Evolutionary conservation across 2,329 filamentous ascomycete species (phyloP), one percentile per base, ranked within the genome.

Genomic region (Exophiala xenobiotica): DNA sequence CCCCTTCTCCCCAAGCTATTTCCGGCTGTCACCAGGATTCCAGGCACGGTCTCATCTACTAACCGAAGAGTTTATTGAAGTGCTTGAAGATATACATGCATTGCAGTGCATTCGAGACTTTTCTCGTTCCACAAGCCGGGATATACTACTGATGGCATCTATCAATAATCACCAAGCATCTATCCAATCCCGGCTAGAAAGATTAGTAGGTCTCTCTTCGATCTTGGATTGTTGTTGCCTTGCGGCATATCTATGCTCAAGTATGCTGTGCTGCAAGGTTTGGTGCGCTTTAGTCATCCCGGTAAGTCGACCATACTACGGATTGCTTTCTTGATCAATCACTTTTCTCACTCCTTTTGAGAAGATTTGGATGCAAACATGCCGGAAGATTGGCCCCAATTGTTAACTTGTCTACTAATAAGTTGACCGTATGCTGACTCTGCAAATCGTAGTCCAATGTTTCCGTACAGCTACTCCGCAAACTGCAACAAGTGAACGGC

Each of bases 161-260:
- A 65, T 75, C 19, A 64, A 75, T 31, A 70, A 71, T 26, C 72
- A 74, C 6, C 64, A 64, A 27, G 73, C 72, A 31, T 74, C 67
- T 2, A 70, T 75, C 9, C 72, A 75, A 29, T 74, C 72, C 0
- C 64, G 70, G 24, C 59, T 75, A 0, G 61, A 61, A 2, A 37
- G 42, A 6, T 53, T 72, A 2, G 51, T 54, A 3, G 58, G 56
- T 7, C 2, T 11, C 0, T 67, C 61, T 0, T 33, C 59, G 1
- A 16, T 70, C 4, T 48, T 58, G 1, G 63, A 67, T 2, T 72
- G 67, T 48, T 73, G 68, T n/a, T 58, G 64, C 38, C 61, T 74
- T 1, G 72, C 68, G 2, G 68, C 69, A 6, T 75, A 74, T 59
- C 24, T 75, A n/a, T 71, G 67, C 46, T 70, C 72, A 2, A 59